These are phyloP conservation scores for Fusarium torreyae DNA, from an alignment of 2,329 filamentous ascomycete species.

Conservation along the genomic window DNA sequence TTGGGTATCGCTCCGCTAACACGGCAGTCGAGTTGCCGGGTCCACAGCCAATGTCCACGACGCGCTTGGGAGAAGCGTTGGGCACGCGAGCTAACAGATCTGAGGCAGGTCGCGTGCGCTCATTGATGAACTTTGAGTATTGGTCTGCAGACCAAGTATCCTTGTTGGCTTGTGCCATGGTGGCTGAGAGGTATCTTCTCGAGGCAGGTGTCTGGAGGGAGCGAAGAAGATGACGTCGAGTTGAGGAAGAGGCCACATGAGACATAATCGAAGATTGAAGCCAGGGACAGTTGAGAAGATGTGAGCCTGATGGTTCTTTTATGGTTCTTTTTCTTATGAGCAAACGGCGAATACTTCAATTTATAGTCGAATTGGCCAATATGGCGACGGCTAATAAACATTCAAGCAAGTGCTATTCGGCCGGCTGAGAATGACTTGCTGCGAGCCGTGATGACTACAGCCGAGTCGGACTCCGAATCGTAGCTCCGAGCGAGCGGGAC, in stretches of 20 bases:
- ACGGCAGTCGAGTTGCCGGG: constrained; percentile 71
- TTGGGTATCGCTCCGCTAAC: constrained; percentile 63
- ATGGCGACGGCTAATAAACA: background rate
- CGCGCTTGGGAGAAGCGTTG: constrained; percentile 56
- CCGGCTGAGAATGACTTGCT: constrained; percentile 3
- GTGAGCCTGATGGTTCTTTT: background rate
- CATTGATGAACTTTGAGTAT: constrained; percentile 69
- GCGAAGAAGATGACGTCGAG: constrained; percentile 24
- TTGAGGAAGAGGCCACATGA: constrained; percentile 5
- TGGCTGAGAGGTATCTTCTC: constrained; percentile 14
- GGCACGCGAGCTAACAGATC: constrained; percentile 67
- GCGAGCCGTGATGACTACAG: background rate
- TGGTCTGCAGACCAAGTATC: constrained; percentile 67
- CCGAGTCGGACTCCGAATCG: constrained; percentile 19
- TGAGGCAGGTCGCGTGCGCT: constrained; percentile 67
- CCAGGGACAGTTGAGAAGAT: background rate
- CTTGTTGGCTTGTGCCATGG: constrained; percentile 32
- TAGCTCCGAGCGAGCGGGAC: constrained; percentile 30
- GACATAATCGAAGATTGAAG: background rate
- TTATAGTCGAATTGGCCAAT: constrained; percentile 10
- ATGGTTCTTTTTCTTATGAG: background rate
- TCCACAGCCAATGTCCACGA: constrained; percentile 73
- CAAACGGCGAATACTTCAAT: background rate
- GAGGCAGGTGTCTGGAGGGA: constrained; percentile 3
- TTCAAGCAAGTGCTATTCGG: constrained; percentile 8